Evolutionary conservation across 2,329 filamentous ascomycete genomes (phyloP).

Genomic region (Fusarium camptoceras): DNA sequence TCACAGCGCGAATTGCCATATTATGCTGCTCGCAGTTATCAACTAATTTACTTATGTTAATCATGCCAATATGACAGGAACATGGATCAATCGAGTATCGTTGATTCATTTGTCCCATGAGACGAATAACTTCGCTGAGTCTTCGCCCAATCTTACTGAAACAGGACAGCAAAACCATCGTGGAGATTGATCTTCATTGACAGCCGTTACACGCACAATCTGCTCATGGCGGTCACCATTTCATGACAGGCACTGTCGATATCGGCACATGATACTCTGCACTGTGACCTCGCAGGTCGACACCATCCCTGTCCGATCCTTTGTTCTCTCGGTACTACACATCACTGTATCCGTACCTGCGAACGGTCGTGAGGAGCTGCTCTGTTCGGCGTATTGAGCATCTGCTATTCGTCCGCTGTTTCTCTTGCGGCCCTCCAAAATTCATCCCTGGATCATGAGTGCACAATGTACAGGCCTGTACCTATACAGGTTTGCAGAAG

Average conservation of each 20-base stretch:
- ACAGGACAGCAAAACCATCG: conserved; percentile 29
- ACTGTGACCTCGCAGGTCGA: conserved; percentile 32
- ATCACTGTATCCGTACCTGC: conserved; percentile 4
- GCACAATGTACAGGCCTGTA: conserved; percentile 28
- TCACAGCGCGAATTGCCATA: conserved; percentile 25
- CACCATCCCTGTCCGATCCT: conserved; percentile 20
- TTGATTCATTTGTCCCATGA: neutral
- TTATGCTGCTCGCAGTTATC: conserved; percentile 17
- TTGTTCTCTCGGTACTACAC: conserved; percentile 18
- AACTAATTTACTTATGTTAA: conserved; percentile 28
- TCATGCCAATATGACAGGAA: conserved; percentile 10
- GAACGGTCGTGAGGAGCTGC: conserved; percentile 36
- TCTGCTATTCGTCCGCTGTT: conserved; percentile 43
- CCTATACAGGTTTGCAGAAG: conserved; percentile 43
- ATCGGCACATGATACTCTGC: conserved; percentile 36
- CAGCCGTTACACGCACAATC: conserved; percentile 19
- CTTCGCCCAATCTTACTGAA: conserved; percentile 37
- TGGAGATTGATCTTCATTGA: conserved; percentile 41
- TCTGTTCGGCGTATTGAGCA: conserved; percentile 17
- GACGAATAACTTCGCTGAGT: conserved; percentile 11
- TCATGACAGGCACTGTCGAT: conserved; percentile 26
- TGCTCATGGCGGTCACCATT: conserved; percentile 38
- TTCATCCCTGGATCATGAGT: conserved; percentile 31
- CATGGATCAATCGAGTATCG: conserved; percentile 1
- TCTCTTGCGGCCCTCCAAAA: conserved; percentile 27